Percentiles rank a stretch among this genome's conserved stretches.
Evolutionary conservation across 2,329 filamentous ascomycete genomes (phyloP).

Genomic region (Bipolaris victoriae): DNA sequence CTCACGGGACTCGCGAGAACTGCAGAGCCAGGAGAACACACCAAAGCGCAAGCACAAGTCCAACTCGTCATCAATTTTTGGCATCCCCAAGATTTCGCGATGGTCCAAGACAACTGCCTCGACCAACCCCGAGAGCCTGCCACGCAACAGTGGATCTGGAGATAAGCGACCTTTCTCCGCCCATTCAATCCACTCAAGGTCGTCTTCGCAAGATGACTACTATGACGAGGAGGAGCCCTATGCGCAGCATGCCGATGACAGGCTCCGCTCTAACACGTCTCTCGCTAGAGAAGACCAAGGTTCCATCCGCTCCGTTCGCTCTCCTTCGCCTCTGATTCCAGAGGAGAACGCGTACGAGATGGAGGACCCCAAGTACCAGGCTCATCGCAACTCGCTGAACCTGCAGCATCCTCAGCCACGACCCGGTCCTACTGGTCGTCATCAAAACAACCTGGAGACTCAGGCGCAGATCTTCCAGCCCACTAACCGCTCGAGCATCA

Average conservation of each 20-base stretch:
- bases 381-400: conserved; percentile 80
- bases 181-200: conserved; percentile 68
- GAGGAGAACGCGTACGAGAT: conserved; percentile 56
- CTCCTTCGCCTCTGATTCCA: conserved; percentile 61
- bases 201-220: conserved; percentile 72
- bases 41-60: conserved; percentile 88
- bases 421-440: conserved; percentile 74
- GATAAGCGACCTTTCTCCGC: conserved; percentile 67
- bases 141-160: conserved; percentile 63
- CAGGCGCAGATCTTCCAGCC: conserved; percentile 72
- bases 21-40: conserved; percentile 75
- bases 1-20: conserved; percentile 50
- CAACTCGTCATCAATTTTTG: conserved; percentile 76
- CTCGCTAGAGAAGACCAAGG: conserved; percentile 31
- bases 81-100: conserved; percentile 83
- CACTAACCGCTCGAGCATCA: conserved; percentile 23
- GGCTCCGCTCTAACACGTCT: conserved; percentile 51
- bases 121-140: conserved; percentile 79
- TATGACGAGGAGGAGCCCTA: conserved; percentile 66
- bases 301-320: conserved; percentile 42
- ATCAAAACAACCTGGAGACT: conserved; percentile 74
- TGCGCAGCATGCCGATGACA: conserved; percentile 65
- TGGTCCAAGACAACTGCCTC: conserved; percentile 98
- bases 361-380: conserved; percentile 78
- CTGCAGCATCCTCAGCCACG: conserved; percentile 80